Evolutionary conservation across 192 early-diverging fungal species (phyloP), one percentile per base, ranked within the genome.

Genomic region (Helicostylum pulchrum): DNA sequence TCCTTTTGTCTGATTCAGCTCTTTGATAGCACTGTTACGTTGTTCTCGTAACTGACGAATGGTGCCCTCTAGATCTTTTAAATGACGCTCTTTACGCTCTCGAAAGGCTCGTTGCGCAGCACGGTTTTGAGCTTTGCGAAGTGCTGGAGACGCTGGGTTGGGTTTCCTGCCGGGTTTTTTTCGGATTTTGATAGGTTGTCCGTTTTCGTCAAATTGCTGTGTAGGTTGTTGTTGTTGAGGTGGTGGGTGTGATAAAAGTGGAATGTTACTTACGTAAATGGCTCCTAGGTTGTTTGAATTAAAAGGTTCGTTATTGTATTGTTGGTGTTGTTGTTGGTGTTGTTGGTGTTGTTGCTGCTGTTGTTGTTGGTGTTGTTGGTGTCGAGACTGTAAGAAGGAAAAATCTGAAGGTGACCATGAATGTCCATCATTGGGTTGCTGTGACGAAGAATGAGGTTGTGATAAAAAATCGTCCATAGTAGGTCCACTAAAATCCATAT

Each of bases 61-160:
- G 43, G 84, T 80, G 44, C 80, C 83, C 73, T 95, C 93, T 6
- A 95, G 76, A 9, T 87, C 81, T 53, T 83, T 75, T 17, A 94
- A 74, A 64, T 95, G 90, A 30, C 84, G 81, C 62, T 93, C 87
- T 62, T 90, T 92, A 55, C 93, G 84, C 68, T 95, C 92, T 61
- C 93, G 87, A 67, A 95, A 95, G 2, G 93, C 93, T 11, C 93
- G 78, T 77, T 95, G 93, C 0, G 93, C 93, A 4, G 90, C 92
- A 11, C 93, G 80, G 72, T 95, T 95, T 73, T 95, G 93, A 12
- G 88, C 91, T 31, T 85, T 85, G 7, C 83, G 71, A 32, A 83
- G 65, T 21, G 81, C 83, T n/a, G 83, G 81, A 5, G 81, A 83
- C 19, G 81, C 81, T 48, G 83, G 83, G 39, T 83, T 81, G 17